Evolutionary conservation across 2,329 filamentous ascomycete species (phyloP).

Genomic region (Fusarium sp.): DNA sequence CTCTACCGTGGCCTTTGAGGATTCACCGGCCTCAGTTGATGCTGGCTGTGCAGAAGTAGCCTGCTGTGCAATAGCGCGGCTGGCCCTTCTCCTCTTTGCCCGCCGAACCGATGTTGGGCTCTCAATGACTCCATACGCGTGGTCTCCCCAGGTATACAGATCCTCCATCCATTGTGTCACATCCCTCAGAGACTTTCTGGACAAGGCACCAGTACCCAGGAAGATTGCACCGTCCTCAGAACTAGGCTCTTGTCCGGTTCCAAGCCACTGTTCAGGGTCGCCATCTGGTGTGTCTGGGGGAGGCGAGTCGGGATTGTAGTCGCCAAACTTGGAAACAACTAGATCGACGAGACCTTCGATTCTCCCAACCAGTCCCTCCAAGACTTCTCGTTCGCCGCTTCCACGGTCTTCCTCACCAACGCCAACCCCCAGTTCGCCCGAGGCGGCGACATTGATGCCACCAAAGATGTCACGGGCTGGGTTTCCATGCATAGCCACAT

Average conservation of each 20-base stretch:
- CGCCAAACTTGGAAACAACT: constrained; percentile 86
- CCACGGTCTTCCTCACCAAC: constrained; percentile 96
- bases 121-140: constrained; percentile 86
- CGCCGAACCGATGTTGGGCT: constrained; percentile 77
- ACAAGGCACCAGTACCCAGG: constrained; percentile 80
- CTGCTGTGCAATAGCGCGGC: constrained; percentile 23
- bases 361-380: constrained; percentile 85
- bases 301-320: constrained; percentile 48
- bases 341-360: constrained; percentile 90
- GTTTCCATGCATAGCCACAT: constrained; percentile 90
- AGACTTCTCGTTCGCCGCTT: constrained; percentile 90
- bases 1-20: background rate
- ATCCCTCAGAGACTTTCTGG: constrained; percentile 76
- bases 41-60: constrained; percentile 1
- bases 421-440: constrained; percentile 91
- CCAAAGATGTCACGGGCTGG: constrained; percentile 83
- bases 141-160: constrained; percentile 84
- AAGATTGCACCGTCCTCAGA: constrained; percentile 89
- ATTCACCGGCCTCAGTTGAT: background rate
- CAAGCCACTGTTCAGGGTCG: constrained; percentile 72
- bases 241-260: constrained; percentile 73
- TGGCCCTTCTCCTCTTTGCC: constrained; percentile 53
- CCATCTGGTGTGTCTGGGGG: constrained; percentile 39
- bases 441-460: constrained; percentile 88
- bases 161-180: constrained; percentile 90